Conservation (phyloP, 164 flowering plant species). For the Platanus orientalis region DNA sequence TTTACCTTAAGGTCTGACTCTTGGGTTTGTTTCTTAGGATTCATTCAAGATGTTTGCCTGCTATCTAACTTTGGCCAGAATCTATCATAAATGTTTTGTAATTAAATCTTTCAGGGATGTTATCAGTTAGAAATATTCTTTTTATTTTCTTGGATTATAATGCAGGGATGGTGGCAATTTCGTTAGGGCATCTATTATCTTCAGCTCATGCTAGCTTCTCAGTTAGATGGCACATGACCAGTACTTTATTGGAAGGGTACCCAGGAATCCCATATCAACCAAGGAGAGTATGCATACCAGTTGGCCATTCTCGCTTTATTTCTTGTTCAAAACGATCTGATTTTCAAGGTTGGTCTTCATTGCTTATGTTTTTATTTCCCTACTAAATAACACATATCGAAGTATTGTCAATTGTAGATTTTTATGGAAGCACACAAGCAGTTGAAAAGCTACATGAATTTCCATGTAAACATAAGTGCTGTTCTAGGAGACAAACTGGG, state of each 20-base stretch:
- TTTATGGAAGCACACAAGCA: not conserved
- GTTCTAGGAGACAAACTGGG: no score
- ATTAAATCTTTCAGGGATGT: no score
- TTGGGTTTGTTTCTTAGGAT: no score
- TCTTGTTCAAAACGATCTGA: constrained; percentile 25
- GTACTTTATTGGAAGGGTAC: not conserved
- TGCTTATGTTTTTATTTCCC: not conserved
- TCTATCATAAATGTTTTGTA: no score
- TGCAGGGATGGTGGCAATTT: constrained; percentile 23
- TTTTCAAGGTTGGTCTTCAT: constrained; percentile 31
- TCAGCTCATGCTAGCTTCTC: constrained; percentile 12
- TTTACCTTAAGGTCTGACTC: no score
- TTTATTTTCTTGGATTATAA: not conserved
- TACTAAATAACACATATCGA: not conserved
- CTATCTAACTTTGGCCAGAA: no score
- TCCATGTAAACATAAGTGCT: no score
- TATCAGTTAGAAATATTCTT: not conserved
- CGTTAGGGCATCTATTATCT: constrained; percentile 16
- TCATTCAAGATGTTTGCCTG: no score
- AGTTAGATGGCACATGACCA: constrained; percentile 3
- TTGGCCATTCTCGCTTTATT: constrained; percentile 9
- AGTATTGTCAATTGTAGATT: not conserved
- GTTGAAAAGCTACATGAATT: not conserved
- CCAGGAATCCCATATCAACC: constrained; percentile 8
- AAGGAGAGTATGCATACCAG: constrained; percentile 6